Base-by-base conservation (phyloP, 257 asterid genomes). In the Eustoma russellianum region DNA sequence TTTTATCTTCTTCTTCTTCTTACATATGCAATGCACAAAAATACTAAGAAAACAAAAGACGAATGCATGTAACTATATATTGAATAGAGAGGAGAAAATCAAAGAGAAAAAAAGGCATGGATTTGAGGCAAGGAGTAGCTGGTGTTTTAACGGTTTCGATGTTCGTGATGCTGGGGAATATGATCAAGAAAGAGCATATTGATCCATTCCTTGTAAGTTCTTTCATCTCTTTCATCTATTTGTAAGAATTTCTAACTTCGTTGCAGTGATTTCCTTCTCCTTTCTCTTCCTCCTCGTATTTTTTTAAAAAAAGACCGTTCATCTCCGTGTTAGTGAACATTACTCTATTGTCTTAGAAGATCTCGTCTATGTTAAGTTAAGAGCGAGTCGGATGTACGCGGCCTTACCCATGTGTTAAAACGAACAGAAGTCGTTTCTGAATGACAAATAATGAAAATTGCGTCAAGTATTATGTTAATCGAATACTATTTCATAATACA, bases 151-250 rank as follows among this genome's bases (percentile, higher is more conserved):
- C 88, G 3, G 13, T 77, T 12, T 74, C 83, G 6, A 80, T 80
- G 88, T 77, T 80, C 53, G 71, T 72, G 35, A 77, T 80, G 88
- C 78, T 80, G 3, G 88, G 78, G 0, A 69, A 77, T 15, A 80
- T 80, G 88, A 63, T 80, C 70, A 74, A 73, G 71, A 74, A 73
- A 17, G 88, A 80, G 55, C 82, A 77, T 66, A 60, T 74, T 56
- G 82, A 73, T 64, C 60, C 77, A 3, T 47, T 61, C 16, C 69
- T 66, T 16, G 83, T 74, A 71, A 50, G 64, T 59, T 17, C 24
- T 66, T 74, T 7, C 74, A 75, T 16, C 74, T 24, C 30, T 0
- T 24, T 24, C 30, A 24, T 24, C 3, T 24, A 24, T 2, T 24
- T 24, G 2, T 0, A 24, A 24, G 30, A 24, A 24, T 2, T 24